Conservation (phyloP, 140 eudicot genomes). For the Ambrosia hybrid region DNA sequence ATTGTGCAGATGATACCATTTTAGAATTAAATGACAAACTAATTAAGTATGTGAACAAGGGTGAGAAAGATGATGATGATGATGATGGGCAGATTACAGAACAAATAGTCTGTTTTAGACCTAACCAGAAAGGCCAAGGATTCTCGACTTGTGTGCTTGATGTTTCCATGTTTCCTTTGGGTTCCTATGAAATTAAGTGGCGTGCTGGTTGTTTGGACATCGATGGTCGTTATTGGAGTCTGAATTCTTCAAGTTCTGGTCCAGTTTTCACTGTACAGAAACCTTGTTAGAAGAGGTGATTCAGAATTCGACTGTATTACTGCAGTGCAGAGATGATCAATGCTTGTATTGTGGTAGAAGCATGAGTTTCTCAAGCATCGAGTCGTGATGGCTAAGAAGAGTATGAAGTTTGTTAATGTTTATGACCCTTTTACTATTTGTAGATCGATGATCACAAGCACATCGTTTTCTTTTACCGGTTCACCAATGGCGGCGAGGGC, state of each 20-base stretch:
- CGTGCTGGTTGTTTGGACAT: constrained; percentile 60
- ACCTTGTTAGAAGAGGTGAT: not conserved
- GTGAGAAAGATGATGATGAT: constrained; percentile 21
- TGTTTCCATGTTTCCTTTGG: constrained; percentile 66
- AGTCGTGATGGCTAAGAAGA: no score
- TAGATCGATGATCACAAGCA: no score
- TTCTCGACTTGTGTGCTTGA: constrained; percentile 74
- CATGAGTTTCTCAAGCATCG: no score
- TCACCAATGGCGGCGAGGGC: no score
- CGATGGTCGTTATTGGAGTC: constrained; percentile 66
- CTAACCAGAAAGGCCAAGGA: constrained; percentile 65
- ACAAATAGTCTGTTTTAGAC: constrained; percentile 45
- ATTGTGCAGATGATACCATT: constrained; percentile 39
- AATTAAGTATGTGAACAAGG: constrained; percentile 40
- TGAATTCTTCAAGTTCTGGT: constrained; percentile 53
- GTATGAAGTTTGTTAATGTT: no score
- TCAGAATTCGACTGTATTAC: no score
- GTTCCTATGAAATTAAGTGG: constrained; percentile 76
- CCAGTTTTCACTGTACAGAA: constrained; percentile 47
- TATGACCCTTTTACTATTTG: no score
- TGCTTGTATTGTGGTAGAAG: no score
- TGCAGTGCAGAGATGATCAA: no score
- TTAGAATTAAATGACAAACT: constrained; percentile 58
- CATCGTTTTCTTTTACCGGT: no score
- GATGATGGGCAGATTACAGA: constrained; percentile 31